Conservation (phyloP, 2,329 filamentous ascomycete species). For the Coniochaeta ligniaria region DNA sequence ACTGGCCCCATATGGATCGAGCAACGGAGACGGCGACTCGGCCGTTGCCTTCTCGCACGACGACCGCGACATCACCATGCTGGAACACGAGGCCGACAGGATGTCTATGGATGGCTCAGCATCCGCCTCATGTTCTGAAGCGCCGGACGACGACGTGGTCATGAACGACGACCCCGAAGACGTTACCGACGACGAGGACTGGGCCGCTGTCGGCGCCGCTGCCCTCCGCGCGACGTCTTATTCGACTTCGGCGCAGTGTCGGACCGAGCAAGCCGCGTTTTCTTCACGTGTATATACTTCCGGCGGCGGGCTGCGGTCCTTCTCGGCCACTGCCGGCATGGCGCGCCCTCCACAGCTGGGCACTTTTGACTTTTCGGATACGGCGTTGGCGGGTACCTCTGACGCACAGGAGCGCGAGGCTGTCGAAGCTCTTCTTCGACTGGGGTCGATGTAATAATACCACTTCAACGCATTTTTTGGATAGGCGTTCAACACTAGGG, state of each 20-base stretch:
- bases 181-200: conserved; percentile 92
- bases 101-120: conserved; percentile 76
- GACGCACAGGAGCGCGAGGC: conserved; percentile 74
- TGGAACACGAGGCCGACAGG: conserved; percentile 84
- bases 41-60: conserved; percentile 66
- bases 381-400: conserved; percentile 42
- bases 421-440: conserved; percentile 70
- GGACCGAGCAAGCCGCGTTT: conserved; percentile 41
- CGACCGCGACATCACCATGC: conserved; percentile 58
- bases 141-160: conserved; percentile 55
- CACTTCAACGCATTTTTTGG: conserved; percentile 29
- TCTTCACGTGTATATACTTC: conserved; percentile 42
- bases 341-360: conserved; percentile 43
- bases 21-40: conserved; percentile 54
- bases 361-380: conserved; percentile 44
- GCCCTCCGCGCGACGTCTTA: conserved; percentile 67
- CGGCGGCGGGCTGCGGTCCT: conserved; percentile 37
- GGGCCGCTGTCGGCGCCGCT: conserved; percentile 82
- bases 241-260: conserved; percentile 46
- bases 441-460: conserved; percentile 66
- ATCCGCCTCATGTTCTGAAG: conserved; percentile 71
- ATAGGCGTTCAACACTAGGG: conserved; percentile 34
- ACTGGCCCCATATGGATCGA: conserved; percentile 46
- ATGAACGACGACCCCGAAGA: conserved; percentile 75
- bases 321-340: conserved; percentile 45